Conservation (phyloP, 768 basidiomycete genomes). For the Suillus paluster region DNA sequence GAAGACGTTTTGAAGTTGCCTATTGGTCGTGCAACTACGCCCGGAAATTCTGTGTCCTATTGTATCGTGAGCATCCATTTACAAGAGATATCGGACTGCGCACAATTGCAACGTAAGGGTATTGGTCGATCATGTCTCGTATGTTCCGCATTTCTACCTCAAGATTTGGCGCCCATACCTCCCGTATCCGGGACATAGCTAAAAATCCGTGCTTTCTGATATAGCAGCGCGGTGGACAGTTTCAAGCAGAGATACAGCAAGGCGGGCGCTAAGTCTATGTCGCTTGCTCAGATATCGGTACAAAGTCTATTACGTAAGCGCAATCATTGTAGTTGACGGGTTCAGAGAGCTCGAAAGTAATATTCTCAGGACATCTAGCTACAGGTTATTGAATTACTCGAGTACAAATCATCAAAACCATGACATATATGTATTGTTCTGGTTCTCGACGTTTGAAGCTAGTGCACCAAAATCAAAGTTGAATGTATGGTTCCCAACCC, state of each 20-base stretch:
- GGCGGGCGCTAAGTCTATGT: neutral
- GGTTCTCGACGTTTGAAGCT: conserved; percentile 57
- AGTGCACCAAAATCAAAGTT: conserved; percentile 69
- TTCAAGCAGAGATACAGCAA: neutral
- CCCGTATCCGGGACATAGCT: conserved; percentile 81
- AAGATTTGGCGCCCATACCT: conserved; percentile 95
- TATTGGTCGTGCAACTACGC: conserved; percentile 96
- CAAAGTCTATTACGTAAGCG: no score
- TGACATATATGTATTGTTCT: conserved; percentile 63
- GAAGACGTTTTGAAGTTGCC: conserved; percentile 95
- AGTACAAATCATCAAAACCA: conserved; percentile 52
- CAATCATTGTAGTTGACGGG: no score
- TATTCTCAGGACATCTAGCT: neutral
- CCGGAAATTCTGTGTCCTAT: conserved; percentile 99
- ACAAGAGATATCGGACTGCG: conserved; percentile 26
- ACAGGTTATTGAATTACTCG: conserved; percentile 1
- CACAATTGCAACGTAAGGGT: conserved; percentile 96
- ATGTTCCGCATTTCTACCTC: conserved; percentile 91
- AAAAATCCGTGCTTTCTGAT: neutral
- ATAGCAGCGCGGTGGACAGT: neutral
- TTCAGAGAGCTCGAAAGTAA: no score
- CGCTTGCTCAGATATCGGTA: no score
- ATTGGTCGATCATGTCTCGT: conserved; percentile 84
- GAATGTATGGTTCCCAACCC: conserved; percentile 58
- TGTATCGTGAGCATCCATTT: conserved; percentile 25